Percentiles rank a stretch among this genome's conserved stretches.
Evolutionary conservation across 257 asterid genomes (phyloP).

Genomic region (Cruciata laevipes): DNA sequence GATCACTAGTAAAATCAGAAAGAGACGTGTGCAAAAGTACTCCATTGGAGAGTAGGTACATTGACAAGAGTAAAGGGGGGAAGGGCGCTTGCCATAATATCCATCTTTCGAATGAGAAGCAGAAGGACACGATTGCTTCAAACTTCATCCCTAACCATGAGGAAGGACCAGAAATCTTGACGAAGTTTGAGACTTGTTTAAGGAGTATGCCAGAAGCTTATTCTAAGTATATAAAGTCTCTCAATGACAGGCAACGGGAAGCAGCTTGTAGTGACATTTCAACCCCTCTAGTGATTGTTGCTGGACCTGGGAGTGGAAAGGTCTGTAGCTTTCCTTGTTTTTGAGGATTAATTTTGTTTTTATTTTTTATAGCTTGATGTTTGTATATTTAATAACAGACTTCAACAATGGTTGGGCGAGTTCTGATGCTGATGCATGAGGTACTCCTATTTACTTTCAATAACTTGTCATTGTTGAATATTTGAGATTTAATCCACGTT

Average conservation of each 20-base stretch:
- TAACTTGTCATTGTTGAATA: background rate
- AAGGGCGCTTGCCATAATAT: conserved; percentile 17
- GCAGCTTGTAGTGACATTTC: conserved; percentile 91
- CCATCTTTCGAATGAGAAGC: conserved; percentile 21
- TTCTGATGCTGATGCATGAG: conserved; percentile 70
- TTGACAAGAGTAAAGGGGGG: conserved; percentile 29
- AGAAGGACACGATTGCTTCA: conserved; percentile 25
- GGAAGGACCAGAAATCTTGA: conserved; percentile 21
- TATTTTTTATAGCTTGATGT: conserved; percentile 21
- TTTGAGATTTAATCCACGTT: background rate
- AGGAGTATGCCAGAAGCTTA: conserved; percentile 74
- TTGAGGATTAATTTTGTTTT: conserved; percentile 15
- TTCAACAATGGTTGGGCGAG: conserved; percentile 99
- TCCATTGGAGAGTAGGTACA: conserved; percentile 22
- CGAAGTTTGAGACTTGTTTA: conserved; percentile 20
- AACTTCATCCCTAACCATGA: conserved; percentile 26
- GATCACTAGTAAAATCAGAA: conserved; percentile 34
- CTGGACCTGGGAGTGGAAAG: conserved; percentile 99
- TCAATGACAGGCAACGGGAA: conserved; percentile 84
- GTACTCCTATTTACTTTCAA: conserved; percentile 26
- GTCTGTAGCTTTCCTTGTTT: conserved; percentile 30
- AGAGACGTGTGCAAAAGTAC: conserved; percentile 20
- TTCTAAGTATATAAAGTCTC: conserved; percentile 52
- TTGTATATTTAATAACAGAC: conserved; percentile 49
- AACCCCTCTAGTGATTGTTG: conserved; percentile 79